Evolutionary conservation across 129 eudicot species (phyloP).

Genomic region (Silybum marianum): DNA sequence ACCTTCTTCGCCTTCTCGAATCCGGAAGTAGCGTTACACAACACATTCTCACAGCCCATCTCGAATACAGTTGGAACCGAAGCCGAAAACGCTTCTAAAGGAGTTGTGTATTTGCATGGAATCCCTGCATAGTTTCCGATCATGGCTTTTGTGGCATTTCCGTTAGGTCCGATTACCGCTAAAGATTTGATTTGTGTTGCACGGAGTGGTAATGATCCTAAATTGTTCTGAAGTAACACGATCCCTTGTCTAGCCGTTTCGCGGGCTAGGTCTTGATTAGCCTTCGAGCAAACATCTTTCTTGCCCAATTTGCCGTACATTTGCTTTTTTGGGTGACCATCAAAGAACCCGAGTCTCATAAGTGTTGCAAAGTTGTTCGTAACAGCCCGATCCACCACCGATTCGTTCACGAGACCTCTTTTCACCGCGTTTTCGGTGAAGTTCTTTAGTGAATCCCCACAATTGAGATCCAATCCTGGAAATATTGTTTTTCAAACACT

Average conservation of each 20-base stretch:
- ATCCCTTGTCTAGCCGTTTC: conserved; percentile 60
- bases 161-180: conserved; percentile 61
- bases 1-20: conserved; percentile 10
- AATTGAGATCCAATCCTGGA: conserved; percentile 45
- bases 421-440: conserved; percentile 39
- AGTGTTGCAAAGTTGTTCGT: conserved; percentile 40
- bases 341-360: conserved; percentile 62
- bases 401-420: conserved; percentile 35
- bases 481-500: background rate
- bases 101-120: conserved; percentile 42
- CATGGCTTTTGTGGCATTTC: conserved; percentile 53
- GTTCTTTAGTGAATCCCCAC: conserved; percentile 41
- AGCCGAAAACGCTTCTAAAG: conserved; percentile 23
- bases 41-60: conserved; percentile 23
- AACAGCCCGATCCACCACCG: conserved; percentile 42
- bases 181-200: conserved; percentile 13
- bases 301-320: conserved; percentile 43
- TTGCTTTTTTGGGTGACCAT: conserved; percentile 46
- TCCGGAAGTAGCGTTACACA: conserved; percentile 11
- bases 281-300: conserved; percentile 39
- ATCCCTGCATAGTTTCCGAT: conserved; percentile 50
- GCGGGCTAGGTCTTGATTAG: conserved; percentile 34
- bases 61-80: conserved; percentile 21
- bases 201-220: conserved; percentile 13
- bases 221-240: conserved; percentile 41